A percentile compares a stretch with the other conserved stretches of the same genome.
Evolutionary conservation across 306 rosid species (phyloP).

Genomic region (Alnus rubra): DNA sequence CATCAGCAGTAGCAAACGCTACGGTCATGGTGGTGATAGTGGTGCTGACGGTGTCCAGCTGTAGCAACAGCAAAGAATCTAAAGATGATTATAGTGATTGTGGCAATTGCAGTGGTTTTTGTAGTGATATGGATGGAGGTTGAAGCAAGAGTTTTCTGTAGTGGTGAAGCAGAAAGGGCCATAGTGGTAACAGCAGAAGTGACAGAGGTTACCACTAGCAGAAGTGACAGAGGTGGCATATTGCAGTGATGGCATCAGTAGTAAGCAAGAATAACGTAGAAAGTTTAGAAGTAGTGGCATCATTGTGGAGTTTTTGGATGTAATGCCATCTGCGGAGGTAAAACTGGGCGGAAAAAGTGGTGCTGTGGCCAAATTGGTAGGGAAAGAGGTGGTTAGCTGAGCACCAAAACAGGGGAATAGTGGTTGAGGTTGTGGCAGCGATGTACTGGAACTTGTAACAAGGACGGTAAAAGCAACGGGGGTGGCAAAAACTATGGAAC

Average conservation of each 20-base stretch:
- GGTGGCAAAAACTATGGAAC: not conserved
- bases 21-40: not conserved
- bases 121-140: not conserved
- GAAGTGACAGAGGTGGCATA: not conserved
- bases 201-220: not conserved
- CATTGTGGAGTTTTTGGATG: not conserved
- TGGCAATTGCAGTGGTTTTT: slow-evolving; percentile 11
- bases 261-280: not conserved
- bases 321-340: not conserved
- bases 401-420: not conserved
- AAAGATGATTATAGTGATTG: slow-evolving; percentile 1
- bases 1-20: not conserved
- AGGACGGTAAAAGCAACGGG: not conserved
- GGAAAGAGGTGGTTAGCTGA: not conserved
- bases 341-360: not conserved
- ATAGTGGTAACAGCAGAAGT: not conserved
- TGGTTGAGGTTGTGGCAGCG: not conserved
- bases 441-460: too few species aligned
- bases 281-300: not conserved
- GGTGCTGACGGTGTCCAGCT: not conserved
- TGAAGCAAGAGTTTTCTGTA: not conserved
- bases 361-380: not conserved
- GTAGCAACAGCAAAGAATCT: not conserved
- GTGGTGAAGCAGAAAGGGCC: not conserved
- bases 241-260: not conserved